Evolutionary conservation across 495 filamentous ascomycete species (phyloP), one percentile per base, ranked within the genome.

Genomic region (Penicillium psychrofluorescens): DNA sequence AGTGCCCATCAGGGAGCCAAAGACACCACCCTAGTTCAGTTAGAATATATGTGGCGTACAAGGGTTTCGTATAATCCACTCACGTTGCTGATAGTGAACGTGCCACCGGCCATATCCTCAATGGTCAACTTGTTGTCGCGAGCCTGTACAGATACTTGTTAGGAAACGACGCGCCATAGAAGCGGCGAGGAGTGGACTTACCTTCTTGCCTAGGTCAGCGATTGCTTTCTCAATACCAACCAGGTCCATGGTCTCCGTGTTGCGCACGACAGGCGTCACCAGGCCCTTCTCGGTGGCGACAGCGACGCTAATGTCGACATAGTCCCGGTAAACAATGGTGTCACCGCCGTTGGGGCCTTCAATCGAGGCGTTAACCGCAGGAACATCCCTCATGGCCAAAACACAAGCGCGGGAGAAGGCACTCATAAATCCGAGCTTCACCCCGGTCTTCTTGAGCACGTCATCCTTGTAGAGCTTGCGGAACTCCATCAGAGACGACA

Each of bases 391-490:
- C 90, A 96, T 95, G 40, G 92, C 92, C 38, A 96, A 71, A 16
- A 95, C 80, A 59, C 83, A 89, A 15, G 92, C 92, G 44, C 85
- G 86, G 5, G 90, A 88, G 71, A 98, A 98, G 11, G 90, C 90
- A 62, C 88, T 89, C 91, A 97, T 97, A 72, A 97, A 98, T 16
- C 92, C 92, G 35, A 98, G 84, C 74, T 98, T 98, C 29, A 96
- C 86, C 16, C 92, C 94, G 12, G 87, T 92, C 74, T 90, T 94
- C 78, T 97, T 94, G 41, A 97, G 72, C 6, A 95, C 67, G 45
- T 94, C 89, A 46, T 97, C 94, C 71, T 97, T 97, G 77, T 97
- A 99, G 27, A 86, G 64, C 59, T 92, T 95, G 34, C 92, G 86
- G 74, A 99, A 87, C 41, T 95, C 88, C 88, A 99, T 95, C 13